Evolutionary conservation across 225 moss, liverwort and hornwort species (phyloP).

Genomic region (Anthoceros angustus): DNA sequence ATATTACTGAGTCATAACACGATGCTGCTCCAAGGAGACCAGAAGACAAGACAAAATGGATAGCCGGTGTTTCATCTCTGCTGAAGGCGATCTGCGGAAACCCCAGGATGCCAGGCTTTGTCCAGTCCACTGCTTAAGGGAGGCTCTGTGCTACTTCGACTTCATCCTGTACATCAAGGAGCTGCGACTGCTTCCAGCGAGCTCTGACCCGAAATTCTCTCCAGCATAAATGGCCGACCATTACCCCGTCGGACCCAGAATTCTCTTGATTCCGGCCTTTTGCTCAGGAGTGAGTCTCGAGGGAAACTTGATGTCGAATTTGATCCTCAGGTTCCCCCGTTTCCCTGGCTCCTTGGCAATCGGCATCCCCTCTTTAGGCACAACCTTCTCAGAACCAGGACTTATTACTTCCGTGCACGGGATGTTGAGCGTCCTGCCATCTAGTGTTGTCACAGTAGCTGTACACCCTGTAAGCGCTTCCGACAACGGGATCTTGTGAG

Average conservation of each 20-base stretch:
- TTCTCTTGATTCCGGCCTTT: slow-evolving; percentile 72
- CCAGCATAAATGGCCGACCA: background rate
- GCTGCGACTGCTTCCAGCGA: background rate
- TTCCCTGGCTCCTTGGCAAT: slow-evolving; percentile 91
- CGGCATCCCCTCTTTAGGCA: slow-evolving; percentile 95
- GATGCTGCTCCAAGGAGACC: background rate
- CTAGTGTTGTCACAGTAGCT: slow-evolving; percentile 56
- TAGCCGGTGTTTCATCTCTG: background rate
- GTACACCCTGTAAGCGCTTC: slow-evolving; percentile 92
- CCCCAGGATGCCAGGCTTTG: background rate
- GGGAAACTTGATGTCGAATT: slow-evolving; percentile 85
- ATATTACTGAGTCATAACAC: slow-evolving; percentile 2
- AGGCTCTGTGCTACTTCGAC: background rate
- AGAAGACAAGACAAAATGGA: background rate
- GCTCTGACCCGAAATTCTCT: background rate
- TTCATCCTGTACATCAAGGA: background rate
- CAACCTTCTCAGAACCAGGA: slow-evolving; percentile 77
- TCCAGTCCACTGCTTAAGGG: background rate
- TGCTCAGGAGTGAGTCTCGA: slow-evolving; percentile 64
- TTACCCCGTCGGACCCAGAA: slow-evolving; percentile 51
- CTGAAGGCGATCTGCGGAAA: background rate
- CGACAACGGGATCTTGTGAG: slow-evolving; percentile 54
- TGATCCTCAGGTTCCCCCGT: slow-evolving; percentile 82
- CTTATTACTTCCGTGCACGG: slow-evolving; percentile 61
- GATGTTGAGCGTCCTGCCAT: slow-evolving; percentile 70